Percentiles rank a stretch among this genome's conserved stretches.
phyloP scores from a whole-genome alignment of 1,284 basidiomycete species.

The Porodaedalea pini region DNA sequence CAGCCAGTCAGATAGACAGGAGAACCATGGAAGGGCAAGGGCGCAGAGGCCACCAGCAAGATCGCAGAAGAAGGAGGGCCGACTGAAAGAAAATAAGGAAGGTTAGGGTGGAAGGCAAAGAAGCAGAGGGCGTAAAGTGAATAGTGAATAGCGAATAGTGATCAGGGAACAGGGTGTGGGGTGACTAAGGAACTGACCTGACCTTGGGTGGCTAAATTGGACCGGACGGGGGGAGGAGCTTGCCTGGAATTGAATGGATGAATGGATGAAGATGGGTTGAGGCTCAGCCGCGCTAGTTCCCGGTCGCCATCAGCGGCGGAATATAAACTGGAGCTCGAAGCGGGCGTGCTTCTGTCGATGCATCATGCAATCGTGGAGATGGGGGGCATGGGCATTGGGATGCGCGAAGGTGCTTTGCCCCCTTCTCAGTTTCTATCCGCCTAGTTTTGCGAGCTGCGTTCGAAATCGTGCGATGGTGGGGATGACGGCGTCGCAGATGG shows the following conservation, averaged over 20 bases:
- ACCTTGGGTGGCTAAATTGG: no score
- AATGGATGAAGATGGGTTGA: not conserved
- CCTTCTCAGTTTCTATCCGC: not conserved
- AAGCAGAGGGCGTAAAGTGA: not conserved
- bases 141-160: no score
- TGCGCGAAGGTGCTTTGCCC: not conserved
- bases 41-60: no score
- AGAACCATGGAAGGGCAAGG: no score
- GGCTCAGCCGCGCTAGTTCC: constrained; percentile 3
- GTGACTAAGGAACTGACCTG: no score
- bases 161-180: no score
- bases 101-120: not conserved
- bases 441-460: not conserved
- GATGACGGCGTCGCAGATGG: not conserved
- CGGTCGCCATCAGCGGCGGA: constrained; percentile 11
- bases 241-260: no score
- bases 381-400: not conserved
- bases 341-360: constrained; percentile 1
- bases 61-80: no score
- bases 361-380: not conserved
- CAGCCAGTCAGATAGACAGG: no score
- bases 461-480: not conserved
- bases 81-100: not conserved
- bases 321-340: not conserved
- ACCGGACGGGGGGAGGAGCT: not conserved